Evolutionary conservation across 345 rosid species (phyloP), one percentile per base, ranked within the genome.

Genomic region (Mallotus nudiflorus): DNA sequence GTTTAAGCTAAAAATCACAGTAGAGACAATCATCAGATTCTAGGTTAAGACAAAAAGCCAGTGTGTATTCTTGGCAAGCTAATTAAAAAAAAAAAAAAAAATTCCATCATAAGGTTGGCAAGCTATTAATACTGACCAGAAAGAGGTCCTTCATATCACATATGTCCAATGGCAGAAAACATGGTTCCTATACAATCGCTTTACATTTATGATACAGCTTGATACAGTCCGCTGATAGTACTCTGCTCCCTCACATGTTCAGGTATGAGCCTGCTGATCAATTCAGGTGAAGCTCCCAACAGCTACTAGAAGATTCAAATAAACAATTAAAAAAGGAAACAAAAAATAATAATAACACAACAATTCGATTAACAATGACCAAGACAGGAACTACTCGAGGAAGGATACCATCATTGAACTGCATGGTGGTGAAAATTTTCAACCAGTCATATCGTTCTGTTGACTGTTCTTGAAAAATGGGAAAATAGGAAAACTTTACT

Each of bases 181-280:
- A 27, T 5, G 46, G 6, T 13, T 15, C 31, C 22, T 25, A 35
- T 42, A 42, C 27, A 46, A 16, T 62, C 2, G 22, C 52, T 20
- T 24, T 20, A 62, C n/a, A 25, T 40, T 82, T 76, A 82, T 1
- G 82, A 76, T 33, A 82, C 86, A 61, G 77, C 65, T 12, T 77
- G 79, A 67, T 77, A 76, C 16, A 75, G 65, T 54, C 81, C 77
- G 70, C 69, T 79, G 40, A 79, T 73, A 68, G 72, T 84, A 57
- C 72, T 81, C 71, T 75, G 83, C 72, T 85, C 78, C 72, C 85
- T 84, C 40, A 82, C 64, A 35, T 91, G 88, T 78, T 87, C 92
- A 0, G 97, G 97, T 77, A 91, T 84, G 66, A 87, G 80, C 82
- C 85, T 81, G 79, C 72, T 85, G 72, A 86, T 82, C 53, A 91